Evolutionary conservation across 75 land plant species (phyloP), one percentile per base, ranked within the genome.

Genomic region (Gnetum montanum): DNA sequence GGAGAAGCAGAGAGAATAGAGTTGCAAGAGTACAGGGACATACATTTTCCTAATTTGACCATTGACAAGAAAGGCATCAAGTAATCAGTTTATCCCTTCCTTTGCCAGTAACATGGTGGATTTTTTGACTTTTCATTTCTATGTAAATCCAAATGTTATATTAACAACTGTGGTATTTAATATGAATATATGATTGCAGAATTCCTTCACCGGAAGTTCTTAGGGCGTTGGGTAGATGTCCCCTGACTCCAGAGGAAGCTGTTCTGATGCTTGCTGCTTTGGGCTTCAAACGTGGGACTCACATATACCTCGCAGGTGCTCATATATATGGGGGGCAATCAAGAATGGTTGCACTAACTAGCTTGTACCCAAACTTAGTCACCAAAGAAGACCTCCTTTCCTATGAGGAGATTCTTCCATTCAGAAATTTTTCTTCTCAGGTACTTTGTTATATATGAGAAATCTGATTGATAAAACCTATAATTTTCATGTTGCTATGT

Each of bases 351-450:
- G 82, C 81, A 48, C 54, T 95, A 53, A 73, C 59, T 27, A 79
- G 46, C 59, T 58, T 95, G 57, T 95, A 78, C 62, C 96, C 99
- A 31, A 83, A 95, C 66, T 6, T 95, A 31, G 85, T 91, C 34
- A 95, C 91, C 6, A 95, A 95, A 72, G 99, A 95, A 63, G 82
- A 66, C 45, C 75, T 95, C 48, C 76, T 95, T n/a, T 75, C 96
- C 12, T 43, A 61, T 55, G 52, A 70, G 37, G 99, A 95, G 64
- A 74, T 95, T 36, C 56, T 58, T 43, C 91, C 92, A 24, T 95
- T 95, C 46, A 47, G 19, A 19, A 95, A 90, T 48, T 82, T 67
- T 28, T 86, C 96, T 18, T 90, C 99, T 52, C 91, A 90, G 97
- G 99, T 94, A 62, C 57, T 31, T 52, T 20, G 7, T 15, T 38